Evolutionary conservation across 106 monocot genomes (phyloP), one percentile per base, ranked within the genome.

Genomic region (Triglochin maritima): DNA sequence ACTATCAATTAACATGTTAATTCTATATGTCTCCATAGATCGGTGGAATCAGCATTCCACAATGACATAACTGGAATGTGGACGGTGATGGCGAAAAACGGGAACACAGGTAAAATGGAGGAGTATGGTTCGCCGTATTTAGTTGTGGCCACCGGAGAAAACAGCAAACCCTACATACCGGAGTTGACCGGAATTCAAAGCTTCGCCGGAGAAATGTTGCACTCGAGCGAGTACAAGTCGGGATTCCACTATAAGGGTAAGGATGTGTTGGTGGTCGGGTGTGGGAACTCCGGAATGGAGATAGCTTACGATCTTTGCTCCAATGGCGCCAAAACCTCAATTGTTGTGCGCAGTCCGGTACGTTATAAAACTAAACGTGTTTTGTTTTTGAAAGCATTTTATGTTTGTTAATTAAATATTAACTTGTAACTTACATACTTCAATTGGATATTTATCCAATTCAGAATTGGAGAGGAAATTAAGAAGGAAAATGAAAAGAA

Each of bases 271-370:
- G 77, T 78, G 1, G 71, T 78, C 29, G 77, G 77, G 6, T 66
- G 66, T 65, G 77, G 77, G 6, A 78, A 78, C 67, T 78, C 77
- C 43, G 77, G 77, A 14, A 78, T 78, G 77, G 77, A 78, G 71
- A 78, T 78, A 15, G 77, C 77, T 5, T 71, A 56, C 50, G 77
- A 78, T 46, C 77, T 78, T 29, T 64, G 50, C 42, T 51, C 56
- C 52, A 12, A 61, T 45, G 66, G 71, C 3, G 77, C 77, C 2
- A 6, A 59, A 16, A 66, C 77, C 44, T 70, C 77, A 44, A 71
- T 78, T 41, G 49, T 57, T 11, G 57, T 66, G 4, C 50, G 77
- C 8, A 71, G 51, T 45, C 50, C 71, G 13, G 77, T 78, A 59
- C 54, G 63, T 51, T 8, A 52, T 52, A 7, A 5, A 44, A 9